Base-by-base conservation (phyloP, 768 basidiomycete species). In the Lactarius hatsudake region DNA sequence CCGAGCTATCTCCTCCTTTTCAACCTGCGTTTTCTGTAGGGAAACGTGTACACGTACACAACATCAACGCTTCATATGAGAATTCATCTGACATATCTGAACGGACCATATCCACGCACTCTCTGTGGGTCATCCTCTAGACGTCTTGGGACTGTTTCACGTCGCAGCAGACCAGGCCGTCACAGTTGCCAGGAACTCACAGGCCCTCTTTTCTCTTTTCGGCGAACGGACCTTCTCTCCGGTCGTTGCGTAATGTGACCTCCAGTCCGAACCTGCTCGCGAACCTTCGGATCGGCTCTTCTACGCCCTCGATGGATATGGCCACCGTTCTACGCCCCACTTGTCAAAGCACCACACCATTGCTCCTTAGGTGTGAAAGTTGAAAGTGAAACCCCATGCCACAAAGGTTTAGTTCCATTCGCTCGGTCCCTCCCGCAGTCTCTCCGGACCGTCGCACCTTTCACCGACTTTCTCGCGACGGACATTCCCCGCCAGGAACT, bases 381-480 rank as follows among this genome's bases (percentile, higher is more conserved):
- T 56, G 55, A 17, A 61, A 56, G 58, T 56, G 60, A 66, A 51
- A 57, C 61, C 51, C 45, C 57, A 58, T 66, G 65, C 55, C 48
- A 61, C 61, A 61, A 61, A 36, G 61, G 32, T 53, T 32, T 40
- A 48, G 30, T 32, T 15, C 17, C 54, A 6, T 42, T 23, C 58
- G 8, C n/a, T 48, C 45, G 20, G 26, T 15, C 43, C 28, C n/a
- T 57, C 42, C 65, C 61, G 48, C 38, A 48, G 48, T 63, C 23
- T 53, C 30, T 54, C 61, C 57, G 61, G 61, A n/a, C 45, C 55
- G 34, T 43, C 28, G 26, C 32, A 12, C 36, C 56, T 67, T 30
- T n/a, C 23, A 15, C 61, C 66, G 66, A 67, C 66, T 54, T 67
- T 63, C 26, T 63, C 58, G 66, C 66, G 61, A 59, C 40, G 40